phyloP scores from a whole-genome alignment of 208 protist genomes.

The Tritrichomonas foetus region DNA sequence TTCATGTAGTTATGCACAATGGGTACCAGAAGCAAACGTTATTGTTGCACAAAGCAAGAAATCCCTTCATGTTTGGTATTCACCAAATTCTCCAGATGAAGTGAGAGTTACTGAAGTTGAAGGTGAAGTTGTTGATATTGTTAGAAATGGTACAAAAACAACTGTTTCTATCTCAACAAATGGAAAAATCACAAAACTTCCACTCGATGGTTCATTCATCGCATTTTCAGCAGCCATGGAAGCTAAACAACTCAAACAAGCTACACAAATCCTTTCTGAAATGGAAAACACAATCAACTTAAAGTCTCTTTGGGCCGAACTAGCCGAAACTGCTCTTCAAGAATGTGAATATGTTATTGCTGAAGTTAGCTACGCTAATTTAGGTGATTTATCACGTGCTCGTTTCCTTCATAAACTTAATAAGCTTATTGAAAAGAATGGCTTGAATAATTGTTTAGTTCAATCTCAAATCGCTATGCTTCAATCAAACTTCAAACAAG shows the following conservation, averaged over 20 bases:
- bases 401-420: constrained; percentile 37
- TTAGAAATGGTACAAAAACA: not conserved
- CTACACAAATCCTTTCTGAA: not conserved
- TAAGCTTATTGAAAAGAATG: not conserved
- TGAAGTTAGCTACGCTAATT: not conserved
- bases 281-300: not conserved
- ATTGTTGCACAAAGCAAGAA: constrained; percentile 37
- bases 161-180: not conserved
- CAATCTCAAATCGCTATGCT: not conserved
- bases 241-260: not conserved
- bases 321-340: not conserved
- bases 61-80: not conserved
- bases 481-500: constrained; percentile 29
- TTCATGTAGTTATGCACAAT: constrained; percentile 14
- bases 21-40: constrained; percentile 17
- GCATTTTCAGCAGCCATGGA: constrained; percentile 39
- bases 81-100: constrained; percentile 36
- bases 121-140: constrained; percentile 34
- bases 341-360: not conserved
- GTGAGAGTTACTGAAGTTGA: constrained; percentile 12
- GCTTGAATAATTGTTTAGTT: not conserved
- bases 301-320: not conserved
- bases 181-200: not conserved
- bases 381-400: not conserved
- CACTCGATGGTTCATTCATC: not conserved